A percentile compares a stretch with the other conserved stretches of the same genome.
These are phyloP conservation scores for Usnea hakonensis DNA, from an alignment of 495 filamentous ascomycete species.

Conservation along the genomic window DNA sequence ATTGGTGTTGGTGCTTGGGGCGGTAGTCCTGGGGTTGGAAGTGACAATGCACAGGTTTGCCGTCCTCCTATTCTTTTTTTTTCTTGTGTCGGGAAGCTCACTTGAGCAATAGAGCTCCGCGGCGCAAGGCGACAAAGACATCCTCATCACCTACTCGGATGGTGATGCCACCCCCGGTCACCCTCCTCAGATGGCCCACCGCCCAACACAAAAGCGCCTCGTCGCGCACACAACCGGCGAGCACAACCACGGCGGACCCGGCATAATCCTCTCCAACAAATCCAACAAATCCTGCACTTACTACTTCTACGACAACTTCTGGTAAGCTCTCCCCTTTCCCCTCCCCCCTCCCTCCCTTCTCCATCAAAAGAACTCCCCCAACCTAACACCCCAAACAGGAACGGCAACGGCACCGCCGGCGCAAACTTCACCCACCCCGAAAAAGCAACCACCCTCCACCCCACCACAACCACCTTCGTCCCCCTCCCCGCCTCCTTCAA, in stretches of 20 bases:
- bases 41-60: constrained; percentile 12
- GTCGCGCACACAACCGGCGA: constrained; percentile 6
- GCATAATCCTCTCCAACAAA: constrained; percentile 33
- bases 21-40: constrained; percentile 13
- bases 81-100: background rate
- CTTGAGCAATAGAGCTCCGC: constrained; percentile 19
- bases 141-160: constrained; percentile 35
- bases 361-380: too few relatives aligned
- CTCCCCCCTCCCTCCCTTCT: constrained; percentile 12
- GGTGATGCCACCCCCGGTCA: constrained; percentile 30
- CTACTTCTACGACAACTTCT: constrained; percentile 35
- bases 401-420: constrained; percentile 36
- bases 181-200: constrained; percentile 8
- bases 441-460: constrained; percentile 28
- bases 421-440: constrained; percentile 39
- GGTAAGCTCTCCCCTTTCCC: background rate
- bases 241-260: constrained; percentile 24
- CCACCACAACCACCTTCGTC: constrained; percentile 28
- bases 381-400: constrained; percentile 26
- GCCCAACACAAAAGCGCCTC: background rate
- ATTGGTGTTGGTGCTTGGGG: constrained; percentile 38
- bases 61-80: too few relatives aligned
- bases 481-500: constrained; percentile 31
- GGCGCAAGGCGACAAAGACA: constrained; percentile 34
- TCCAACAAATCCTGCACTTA: constrained; percentile 26